Conservation (phyloP, 2,329 filamentous ascomycete species). For the Fusarium ambrosium region DNA sequence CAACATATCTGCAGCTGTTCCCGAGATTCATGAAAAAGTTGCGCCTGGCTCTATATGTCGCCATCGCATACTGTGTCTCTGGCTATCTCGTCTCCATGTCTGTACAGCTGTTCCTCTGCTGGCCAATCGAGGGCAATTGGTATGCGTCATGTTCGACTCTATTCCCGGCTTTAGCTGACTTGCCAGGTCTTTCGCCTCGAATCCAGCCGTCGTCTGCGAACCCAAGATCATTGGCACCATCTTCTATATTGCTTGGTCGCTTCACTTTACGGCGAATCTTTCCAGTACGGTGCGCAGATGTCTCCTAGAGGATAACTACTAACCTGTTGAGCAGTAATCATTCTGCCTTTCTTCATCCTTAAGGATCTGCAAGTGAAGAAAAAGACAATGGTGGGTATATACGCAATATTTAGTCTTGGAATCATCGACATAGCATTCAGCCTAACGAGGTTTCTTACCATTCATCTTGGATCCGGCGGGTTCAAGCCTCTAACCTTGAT, state of each 20-base stretch:
- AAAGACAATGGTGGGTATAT: slow-evolving; percentile 30
- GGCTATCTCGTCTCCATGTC: slow-evolving; percentile 18
- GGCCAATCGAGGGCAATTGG: slow-evolving; percentile 33
- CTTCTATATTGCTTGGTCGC: slow-evolving; percentile 31
- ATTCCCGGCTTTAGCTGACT: not conserved
- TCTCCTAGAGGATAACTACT: not conserved
- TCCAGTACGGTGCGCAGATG: not conserved
- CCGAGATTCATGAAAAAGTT: slow-evolving; percentile 35
- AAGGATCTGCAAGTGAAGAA: slow-evolving; percentile 32
- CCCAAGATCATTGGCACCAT: not conserved
- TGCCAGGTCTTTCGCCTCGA: not conserved
- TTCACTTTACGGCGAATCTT: slow-evolving; percentile 30
- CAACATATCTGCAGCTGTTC: slow-evolving; percentile 38
- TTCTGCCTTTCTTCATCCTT: slow-evolving; percentile 21
- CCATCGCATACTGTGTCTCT: slow-evolving; percentile 6
- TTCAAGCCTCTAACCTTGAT: not conserved
- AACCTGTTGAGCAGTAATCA: slow-evolving; percentile 15
- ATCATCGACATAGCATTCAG: slow-evolving; percentile 39
- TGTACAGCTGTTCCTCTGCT: slow-evolving; percentile 33
- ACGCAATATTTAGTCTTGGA: slow-evolving; percentile 34
- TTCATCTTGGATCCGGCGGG: slow-evolving; percentile 10
- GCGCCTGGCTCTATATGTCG: slow-evolving; percentile 10
- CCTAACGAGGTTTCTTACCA: slow-evolving; percentile 34
- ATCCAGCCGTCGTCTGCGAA: slow-evolving; percentile 8
- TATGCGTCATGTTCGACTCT: not conserved